Conservation (phyloP, 768 basidiomycete genomes). For the Auriculariales sp. region DNA sequence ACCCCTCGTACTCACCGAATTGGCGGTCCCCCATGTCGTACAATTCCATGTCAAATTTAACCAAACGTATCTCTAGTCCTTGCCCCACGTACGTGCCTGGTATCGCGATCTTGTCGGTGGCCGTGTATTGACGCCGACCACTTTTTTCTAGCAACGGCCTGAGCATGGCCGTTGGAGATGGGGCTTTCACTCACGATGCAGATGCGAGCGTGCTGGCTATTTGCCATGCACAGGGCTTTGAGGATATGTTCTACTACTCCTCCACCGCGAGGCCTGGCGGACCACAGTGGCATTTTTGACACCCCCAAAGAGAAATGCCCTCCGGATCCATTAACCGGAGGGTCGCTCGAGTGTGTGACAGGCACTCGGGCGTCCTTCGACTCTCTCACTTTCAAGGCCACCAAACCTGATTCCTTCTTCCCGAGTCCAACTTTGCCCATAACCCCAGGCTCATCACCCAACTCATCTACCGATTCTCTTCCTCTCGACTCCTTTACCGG, state of each 20-base stretch:
- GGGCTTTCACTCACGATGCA: conserved; percentile 66
- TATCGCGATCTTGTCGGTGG: conserved; percentile 9
- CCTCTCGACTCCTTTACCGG: conserved; percentile 1
- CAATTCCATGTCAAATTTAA: conserved; percentile 53
- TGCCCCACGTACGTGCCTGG: conserved; percentile 83
- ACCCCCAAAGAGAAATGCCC: conserved; percentile 82
- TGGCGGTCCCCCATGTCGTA: conserved; percentile 80
- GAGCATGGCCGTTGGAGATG: conserved; percentile 87
- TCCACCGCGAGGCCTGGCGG: conserved; percentile 47
- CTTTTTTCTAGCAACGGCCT: conserved; percentile 64
- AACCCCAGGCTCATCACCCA: conserved; percentile 16
- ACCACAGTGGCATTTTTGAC: conserved; percentile 90
- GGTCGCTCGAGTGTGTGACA: conserved; percentile 95
- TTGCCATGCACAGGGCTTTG: conserved; percentile 67
- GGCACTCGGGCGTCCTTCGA: conserved; percentile 63
- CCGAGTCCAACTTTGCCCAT: conserved; percentile 13
- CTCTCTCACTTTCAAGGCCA: conserved; percentile 26
- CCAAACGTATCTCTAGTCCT: conserved; percentile 78
- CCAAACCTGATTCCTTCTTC: conserved; percentile 16
- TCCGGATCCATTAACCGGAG: conserved; percentile 66
- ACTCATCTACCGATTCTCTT: conserved; percentile 7
- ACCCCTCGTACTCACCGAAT: conserved; percentile 46
- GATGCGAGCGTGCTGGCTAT: conserved; percentile 73
- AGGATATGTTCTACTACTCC: conserved; percentile 81
- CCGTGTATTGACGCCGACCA: not conserved